Conservation (phyloP, 1,284 basidiomycete species). For the Tetrapyrgos nigripes region DNA sequence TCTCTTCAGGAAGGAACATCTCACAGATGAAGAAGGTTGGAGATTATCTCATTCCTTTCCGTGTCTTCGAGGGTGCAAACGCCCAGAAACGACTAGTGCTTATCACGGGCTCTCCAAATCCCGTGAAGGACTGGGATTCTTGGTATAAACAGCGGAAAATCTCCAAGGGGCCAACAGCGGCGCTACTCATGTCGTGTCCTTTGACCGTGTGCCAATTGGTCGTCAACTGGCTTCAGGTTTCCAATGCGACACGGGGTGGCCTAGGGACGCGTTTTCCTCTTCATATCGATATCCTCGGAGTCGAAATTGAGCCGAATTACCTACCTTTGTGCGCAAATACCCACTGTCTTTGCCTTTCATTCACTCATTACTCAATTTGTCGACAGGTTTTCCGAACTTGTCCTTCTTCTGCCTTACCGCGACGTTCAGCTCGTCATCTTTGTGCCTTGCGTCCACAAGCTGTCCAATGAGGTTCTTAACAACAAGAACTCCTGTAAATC, state of each 20-base stretch:
- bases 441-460: constrained; percentile 37
- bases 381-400: constrained; percentile 49
- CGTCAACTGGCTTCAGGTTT: too few species aligned
- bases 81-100: constrained; percentile 27
- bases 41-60: constrained; percentile 41
- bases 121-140: constrained; percentile 36
- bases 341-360: not conserved
- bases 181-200: constrained; percentile 29
- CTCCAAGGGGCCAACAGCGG: constrained; percentile 44
- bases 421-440: constrained; percentile 47
- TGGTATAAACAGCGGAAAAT: constrained; percentile 47
- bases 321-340: constrained; percentile 44
- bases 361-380: not conserved
- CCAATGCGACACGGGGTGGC: constrained; percentile 8
- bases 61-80: constrained; percentile 34
- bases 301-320: constrained; percentile 49
- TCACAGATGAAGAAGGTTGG: constrained; percentile 44
- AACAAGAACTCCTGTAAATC: too few species aligned
- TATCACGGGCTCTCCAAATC: constrained; percentile 29
- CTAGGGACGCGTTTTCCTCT: constrained; percentile 30
- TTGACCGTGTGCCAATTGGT: too few species aligned
- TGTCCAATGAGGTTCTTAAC: constrained; percentile 27
- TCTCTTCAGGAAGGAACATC: constrained; percentile 34
- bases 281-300: constrained; percentile 41
- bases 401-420: constrained; percentile 44